These are phyloP conservation scores for Talaromyces sp. DNA, from an alignment of 2,329 filamentous ascomycete species.

Conservation along the genomic window DNA sequence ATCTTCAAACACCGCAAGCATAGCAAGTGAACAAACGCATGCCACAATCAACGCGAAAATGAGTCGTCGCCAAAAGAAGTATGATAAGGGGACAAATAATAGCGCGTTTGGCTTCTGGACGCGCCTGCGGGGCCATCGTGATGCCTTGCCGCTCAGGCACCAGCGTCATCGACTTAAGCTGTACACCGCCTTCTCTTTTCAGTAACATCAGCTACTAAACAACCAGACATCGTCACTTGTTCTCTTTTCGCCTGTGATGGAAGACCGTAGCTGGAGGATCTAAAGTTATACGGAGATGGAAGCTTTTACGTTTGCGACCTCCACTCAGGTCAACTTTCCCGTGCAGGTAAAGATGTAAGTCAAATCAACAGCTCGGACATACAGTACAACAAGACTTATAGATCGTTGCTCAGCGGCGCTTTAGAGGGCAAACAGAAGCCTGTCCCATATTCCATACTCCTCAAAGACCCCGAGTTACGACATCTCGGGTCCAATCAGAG, in stretches of 20 bases:
- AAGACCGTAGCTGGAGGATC: background rate
- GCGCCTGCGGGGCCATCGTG: background rate
- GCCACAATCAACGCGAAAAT: constrained; percentile 2
- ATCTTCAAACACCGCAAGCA: background rate
- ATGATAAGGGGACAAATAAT: background rate
- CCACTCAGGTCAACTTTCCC: constrained; percentile 74
- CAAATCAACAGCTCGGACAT: background rate
- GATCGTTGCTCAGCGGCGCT: constrained; percentile 55
- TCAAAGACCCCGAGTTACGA: constrained; percentile 74
- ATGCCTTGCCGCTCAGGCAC: constrained; percentile 3
- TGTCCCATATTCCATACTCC: constrained; percentile 71
- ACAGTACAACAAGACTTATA: constrained; percentile 12
- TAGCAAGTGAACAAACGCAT: background rate
- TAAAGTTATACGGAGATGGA: constrained; percentile 62
- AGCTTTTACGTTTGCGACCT: constrained; percentile 91
- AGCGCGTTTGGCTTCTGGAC: constrained; percentile 4
- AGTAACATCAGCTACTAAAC: background rate
- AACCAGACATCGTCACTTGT: background rate
- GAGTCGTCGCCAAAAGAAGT: background rate
- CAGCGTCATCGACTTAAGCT: background rate
- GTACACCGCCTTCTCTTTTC: background rate
- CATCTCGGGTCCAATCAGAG: constrained; percentile 85
- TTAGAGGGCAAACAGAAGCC: constrained; percentile 76
- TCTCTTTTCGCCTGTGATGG: constrained; percentile 1
- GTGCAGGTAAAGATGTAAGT: constrained; percentile 60